phyloP scores from a whole-genome alignment of 1,284 basidiomycete genomes.

The Cutaneotrichosporon mucoides region DNA sequence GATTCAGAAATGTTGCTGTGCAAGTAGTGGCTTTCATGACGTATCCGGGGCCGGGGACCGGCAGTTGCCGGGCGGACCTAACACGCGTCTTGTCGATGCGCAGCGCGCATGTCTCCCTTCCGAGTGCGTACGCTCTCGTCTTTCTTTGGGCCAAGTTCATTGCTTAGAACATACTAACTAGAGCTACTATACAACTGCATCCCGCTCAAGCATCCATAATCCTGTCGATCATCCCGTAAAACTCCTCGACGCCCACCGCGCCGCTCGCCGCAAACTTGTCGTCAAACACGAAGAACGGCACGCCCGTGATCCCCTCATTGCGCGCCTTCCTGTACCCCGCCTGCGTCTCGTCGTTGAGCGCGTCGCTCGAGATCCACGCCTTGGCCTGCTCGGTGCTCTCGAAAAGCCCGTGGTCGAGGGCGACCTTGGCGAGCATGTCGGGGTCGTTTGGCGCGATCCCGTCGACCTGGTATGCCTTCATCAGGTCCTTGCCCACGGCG shows the following conservation, averaged over 20 bases:
- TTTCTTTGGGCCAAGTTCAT: too few species aligned
- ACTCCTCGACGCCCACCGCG: constrained; percentile 51
- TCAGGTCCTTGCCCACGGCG: constrained; percentile 31
- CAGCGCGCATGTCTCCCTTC: too few species aligned
- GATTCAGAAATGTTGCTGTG: too few species aligned
- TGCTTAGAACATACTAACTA: too few species aligned
- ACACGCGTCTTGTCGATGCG: too few species aligned
- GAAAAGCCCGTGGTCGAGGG: constrained; percentile 44
- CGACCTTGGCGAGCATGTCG: constrained; percentile 37
- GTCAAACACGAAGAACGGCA: constrained; percentile 50
- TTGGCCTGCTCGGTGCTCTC: constrained; percentile 17
- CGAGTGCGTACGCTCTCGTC: too few species aligned
- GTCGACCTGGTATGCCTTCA: constrained; percentile 46
- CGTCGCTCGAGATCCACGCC: constrained; percentile 32
- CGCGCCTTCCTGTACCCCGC: constrained; percentile 28
- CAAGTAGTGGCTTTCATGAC: too few species aligned
- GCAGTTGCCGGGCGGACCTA: too few species aligned
- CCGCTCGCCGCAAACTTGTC: constrained; percentile 46
- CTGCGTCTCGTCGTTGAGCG: constrained; percentile 34
- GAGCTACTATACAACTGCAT: background rate
- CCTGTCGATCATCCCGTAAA: constrained; percentile 44
- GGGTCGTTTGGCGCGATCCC: constrained; percentile 42
- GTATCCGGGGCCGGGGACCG: too few species aligned
- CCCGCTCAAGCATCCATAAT: background rate
- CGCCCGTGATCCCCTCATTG: constrained; percentile 47